phyloP scores from a whole-genome alignment of 306 rosid genomes.

The Delonix regia region DNA sequence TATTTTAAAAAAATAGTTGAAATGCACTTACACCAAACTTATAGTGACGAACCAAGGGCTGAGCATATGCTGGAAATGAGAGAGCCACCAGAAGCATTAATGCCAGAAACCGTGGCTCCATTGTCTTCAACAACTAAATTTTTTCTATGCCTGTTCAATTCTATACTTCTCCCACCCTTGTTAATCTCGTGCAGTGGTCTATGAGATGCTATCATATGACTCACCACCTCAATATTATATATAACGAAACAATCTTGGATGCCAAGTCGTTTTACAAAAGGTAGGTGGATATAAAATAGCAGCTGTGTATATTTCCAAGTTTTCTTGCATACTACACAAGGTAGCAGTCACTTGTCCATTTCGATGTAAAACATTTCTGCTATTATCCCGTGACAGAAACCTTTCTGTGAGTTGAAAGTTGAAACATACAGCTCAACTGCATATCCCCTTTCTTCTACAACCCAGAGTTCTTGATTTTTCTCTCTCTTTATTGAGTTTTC shows the following conservation, averaged over 20 bases:
- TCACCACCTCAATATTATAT: slow-evolving; percentile 33
- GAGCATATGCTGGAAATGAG: slow-evolving; percentile 44
- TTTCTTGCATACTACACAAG: slow-evolving; percentile 73
- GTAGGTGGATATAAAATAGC: slow-evolving; percentile 55
- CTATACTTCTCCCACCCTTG: slow-evolving; percentile 17
- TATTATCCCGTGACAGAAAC: slow-evolving; percentile 42
- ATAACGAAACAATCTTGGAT: slow-evolving; percentile 40
- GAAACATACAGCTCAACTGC: slow-evolving; percentile 47
- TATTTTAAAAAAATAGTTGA: not conserved
- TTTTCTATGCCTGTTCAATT: slow-evolving; percentile 30
- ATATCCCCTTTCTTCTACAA: slow-evolving; percentile 17
- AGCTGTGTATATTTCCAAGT: slow-evolving; percentile 34
- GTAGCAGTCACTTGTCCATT: slow-evolving; percentile 29
- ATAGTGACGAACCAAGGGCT: slow-evolving; percentile 65
- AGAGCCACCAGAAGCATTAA: slow-evolving; percentile 47
- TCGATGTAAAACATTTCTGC: slow-evolving; percentile 34
- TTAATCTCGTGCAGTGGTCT: slow-evolving; percentile 6
- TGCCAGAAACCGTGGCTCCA: slow-evolving; percentile 47
- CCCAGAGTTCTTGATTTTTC: slow-evolving; percentile 9
- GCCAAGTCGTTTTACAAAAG: slow-evolving; percentile 53
- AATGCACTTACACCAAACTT: slow-evolving; percentile 58
- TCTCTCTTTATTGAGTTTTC: slow-evolving; percentile 5
- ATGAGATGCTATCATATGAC: slow-evolving; percentile 32
- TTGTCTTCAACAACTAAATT: slow-evolving; percentile 24
- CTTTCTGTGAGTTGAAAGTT: slow-evolving; percentile 36